Base-by-base conservation (phyloP, 345 rosid genomes). In the Salix suchowensis region DNA sequence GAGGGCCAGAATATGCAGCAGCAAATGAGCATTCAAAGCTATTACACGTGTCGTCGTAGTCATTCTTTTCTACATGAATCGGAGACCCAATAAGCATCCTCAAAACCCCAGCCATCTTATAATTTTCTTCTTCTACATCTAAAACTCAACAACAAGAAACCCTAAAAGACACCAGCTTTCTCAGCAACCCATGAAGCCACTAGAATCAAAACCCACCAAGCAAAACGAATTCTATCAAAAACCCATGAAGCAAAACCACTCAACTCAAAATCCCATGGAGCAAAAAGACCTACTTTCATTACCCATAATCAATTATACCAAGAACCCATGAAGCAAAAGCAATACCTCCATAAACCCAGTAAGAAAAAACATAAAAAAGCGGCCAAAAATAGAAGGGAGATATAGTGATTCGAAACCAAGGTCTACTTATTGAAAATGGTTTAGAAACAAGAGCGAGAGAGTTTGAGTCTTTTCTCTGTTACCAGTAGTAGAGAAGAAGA, bases 21-120 rank as follows among this genome's bases (percentile, higher is more conserved):
- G 99, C 97, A 76, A 96, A 83, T 30, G 99, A 96, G 81, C 86
- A 96, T 30, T 91, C 96, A 34, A 68, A 32, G 36, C 39, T 82
- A 55, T 74, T 37, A 39, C 5, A 2, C 73, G 76, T 80, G 50
- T 75, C 84, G 60, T 87, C 39, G 36, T 81, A 70, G 50, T 60
- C 91, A 23, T 80, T 81, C 67, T 81, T 80, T 39, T 78, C 77
- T 74, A 70, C 82, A 71, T 82, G 69, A 73, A 39, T 50, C n/a
- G 91, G 75, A 62, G 85, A 65, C 39, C 64, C 83, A 64, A 82
- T 46, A 77, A 88, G 88, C 79, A 89, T 91, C 55, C 88, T 86
- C 61, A 92, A 74, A 60, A 87, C 55, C 61, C 82, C 67, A 30
- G 89, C 83, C 97, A 93, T 92, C 39, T 65, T 44, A 54, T 24